Evolutionary conservation across 2,329 filamentous ascomycete genomes (phyloP).

Genomic region (Beauveria brongniartii): DNA sequence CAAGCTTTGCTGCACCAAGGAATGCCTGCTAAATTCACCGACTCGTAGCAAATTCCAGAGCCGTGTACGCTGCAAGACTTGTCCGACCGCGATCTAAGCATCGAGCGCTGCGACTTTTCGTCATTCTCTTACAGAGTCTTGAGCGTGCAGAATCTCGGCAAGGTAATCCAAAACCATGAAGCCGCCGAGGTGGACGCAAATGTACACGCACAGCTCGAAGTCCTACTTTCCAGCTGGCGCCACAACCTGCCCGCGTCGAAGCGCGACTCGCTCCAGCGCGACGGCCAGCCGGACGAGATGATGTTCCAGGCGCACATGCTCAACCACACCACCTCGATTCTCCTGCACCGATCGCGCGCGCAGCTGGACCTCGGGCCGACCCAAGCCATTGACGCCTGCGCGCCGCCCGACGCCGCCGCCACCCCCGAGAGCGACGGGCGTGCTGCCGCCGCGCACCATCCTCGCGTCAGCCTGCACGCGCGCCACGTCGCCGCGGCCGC

Average conservation of each 20-base stretch:
- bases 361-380: background rate
- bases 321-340: background rate
- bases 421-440: background rate
- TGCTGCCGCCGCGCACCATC: too few species aligned
- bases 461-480: background rate
- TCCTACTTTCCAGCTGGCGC: background rate
- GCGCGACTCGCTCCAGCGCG: background rate
- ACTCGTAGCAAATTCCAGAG: background rate
- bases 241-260: conserved; percentile 1
- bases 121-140: conserved; percentile 3
- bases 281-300: conserved; percentile 4
- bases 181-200: background rate
- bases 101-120: background rate
- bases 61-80: background rate
- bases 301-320: conserved; percentile 9
- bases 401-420: background rate
- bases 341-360: background rate
- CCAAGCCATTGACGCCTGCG: background rate
- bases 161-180: background rate
- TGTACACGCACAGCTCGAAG: background rate
- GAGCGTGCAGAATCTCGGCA: conserved; percentile 3
- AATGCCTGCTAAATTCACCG: background rate
- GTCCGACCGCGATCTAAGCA: background rate
- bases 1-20: too few species aligned
- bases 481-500: background rate